Percentiles rank a stretch among this genome's conserved stretches.
These are phyloP conservation scores for Gaultheria prostrata DNA, from an alignment of 148 eudicot species.

Conservation along the genomic window DNA sequence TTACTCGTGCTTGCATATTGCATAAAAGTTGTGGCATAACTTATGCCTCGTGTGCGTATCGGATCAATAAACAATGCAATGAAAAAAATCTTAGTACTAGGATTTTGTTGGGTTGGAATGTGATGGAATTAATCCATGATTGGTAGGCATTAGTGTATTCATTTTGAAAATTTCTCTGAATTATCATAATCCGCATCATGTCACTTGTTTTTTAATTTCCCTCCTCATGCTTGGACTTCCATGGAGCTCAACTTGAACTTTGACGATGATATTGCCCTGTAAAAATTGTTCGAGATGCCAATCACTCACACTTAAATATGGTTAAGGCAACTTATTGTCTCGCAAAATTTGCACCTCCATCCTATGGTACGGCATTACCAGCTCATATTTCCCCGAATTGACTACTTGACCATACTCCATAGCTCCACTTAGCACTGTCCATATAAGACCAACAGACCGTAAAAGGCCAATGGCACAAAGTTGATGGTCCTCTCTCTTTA, in stretches of 20 bases:
- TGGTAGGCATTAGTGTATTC: neutral
- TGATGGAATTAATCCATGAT: neutral
- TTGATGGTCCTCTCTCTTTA: neutral
- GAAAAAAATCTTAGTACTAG: neutral
- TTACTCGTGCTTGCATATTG: neutral
- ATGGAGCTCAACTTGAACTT: neutral
- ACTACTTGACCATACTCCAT: constrained; percentile 22
- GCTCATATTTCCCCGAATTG: constrained; percentile 39
- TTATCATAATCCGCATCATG: neutral
- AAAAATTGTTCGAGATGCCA: neutral
- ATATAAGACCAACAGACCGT: neutral
- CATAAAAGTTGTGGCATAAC: neutral
- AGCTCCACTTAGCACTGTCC: neutral
- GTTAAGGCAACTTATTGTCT: constrained; percentile 3
- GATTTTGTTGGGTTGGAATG: neutral
- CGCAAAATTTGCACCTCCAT: neutral
- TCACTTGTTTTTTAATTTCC: neutral
- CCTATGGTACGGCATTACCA: neutral
- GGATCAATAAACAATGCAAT: neutral
- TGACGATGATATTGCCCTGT: neutral
- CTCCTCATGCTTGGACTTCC: neutral
- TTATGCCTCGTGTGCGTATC: neutral
- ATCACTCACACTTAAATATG: neutral
- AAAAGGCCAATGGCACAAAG: neutral
- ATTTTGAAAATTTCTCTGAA: neutral